phyloP scores from a whole-genome alignment of 345 rosid species.

The Eucalyptus cloeziana region DNA sequence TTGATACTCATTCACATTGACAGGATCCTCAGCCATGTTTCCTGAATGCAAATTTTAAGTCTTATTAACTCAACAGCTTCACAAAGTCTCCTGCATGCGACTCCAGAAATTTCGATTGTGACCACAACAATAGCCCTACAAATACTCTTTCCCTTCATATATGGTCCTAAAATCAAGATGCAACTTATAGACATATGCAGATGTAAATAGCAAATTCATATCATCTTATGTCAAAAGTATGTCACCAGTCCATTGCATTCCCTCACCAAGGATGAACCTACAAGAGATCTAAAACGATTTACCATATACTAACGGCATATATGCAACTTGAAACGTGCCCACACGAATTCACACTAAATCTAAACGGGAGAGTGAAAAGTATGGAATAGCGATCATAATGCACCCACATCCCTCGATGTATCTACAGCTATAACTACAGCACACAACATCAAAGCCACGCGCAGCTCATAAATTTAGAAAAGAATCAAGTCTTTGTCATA shows the following conservation, averaged over 20 bases:
- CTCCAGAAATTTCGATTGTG: not conserved
- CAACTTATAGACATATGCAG: not conserved
- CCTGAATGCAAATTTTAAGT: not conserved
- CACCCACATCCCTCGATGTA: not conserved
- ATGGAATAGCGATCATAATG: not conserved
- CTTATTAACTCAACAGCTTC: not conserved
- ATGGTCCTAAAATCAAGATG: not conserved
- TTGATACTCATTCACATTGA: constrained; percentile 70
- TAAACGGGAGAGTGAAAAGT: not conserved
- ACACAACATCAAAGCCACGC: not conserved
- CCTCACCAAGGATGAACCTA: not conserved
- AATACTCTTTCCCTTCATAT: not conserved
- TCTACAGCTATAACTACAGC: not conserved
- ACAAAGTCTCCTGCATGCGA: not conserved
- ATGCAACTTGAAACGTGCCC: not conserved
- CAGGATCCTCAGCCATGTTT: constrained; percentile 45
- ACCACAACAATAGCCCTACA: not conserved
- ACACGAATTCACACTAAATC: not conserved
- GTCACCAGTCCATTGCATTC: not conserved
- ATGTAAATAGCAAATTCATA: not conserved
- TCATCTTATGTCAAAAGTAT: not conserved
- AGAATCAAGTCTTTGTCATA: not conserved
- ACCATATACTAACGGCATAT: not conserved
- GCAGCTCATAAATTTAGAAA: not conserved
- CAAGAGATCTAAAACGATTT: not conserved